A percentile compares a stretch with the other conserved stretches of the same genome.
Conservation (phyloP, 2,329 filamentous ascomycete species). For the Talaromyces sp. region DNA sequence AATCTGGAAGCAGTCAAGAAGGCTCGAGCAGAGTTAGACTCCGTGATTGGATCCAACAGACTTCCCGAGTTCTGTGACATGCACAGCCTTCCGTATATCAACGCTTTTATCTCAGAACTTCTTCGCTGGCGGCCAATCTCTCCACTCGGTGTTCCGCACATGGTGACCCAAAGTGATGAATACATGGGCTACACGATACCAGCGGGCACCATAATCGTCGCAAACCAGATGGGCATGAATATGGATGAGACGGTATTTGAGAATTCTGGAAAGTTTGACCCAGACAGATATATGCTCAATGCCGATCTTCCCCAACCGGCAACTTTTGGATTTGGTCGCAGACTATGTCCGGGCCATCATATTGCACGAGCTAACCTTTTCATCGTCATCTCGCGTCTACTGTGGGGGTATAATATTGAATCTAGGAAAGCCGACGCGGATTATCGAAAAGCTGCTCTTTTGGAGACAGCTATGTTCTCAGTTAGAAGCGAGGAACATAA, state of each 20-base stretch:
- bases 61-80: constrained; percentile 30
- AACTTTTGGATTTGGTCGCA: constrained; percentile 55
- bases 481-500: background rate
- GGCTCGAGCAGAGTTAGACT: constrained; percentile 35
- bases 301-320: constrained; percentile 51
- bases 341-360: constrained; percentile 42
- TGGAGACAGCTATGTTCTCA: background rate
- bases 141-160: constrained; percentile 45
- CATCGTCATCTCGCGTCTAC: constrained; percentile 58
- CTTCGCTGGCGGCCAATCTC: constrained; percentile 38
- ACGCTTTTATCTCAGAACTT: constrained; percentile 30
- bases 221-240: constrained; percentile 43
- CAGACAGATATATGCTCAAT: constrained; percentile 35
- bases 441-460: background rate
- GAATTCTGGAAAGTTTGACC: constrained; percentile 36
- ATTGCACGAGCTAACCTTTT: constrained; percentile 37
- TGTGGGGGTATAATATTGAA: constrained; percentile 33
- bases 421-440: background rate
- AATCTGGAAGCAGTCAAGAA: constrained; percentile 36
- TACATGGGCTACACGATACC: constrained; percentile 48
- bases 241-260: constrained; percentile 38
- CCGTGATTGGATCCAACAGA: constrained; percentile 27
- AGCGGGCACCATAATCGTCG: constrained; percentile 43
- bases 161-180: constrained; percentile 43
- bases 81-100: constrained; percentile 28